Base-by-base conservation (phyloP, 2,329 filamentous ascomycete species). In the Raffaelea ambrosiae region DNA sequence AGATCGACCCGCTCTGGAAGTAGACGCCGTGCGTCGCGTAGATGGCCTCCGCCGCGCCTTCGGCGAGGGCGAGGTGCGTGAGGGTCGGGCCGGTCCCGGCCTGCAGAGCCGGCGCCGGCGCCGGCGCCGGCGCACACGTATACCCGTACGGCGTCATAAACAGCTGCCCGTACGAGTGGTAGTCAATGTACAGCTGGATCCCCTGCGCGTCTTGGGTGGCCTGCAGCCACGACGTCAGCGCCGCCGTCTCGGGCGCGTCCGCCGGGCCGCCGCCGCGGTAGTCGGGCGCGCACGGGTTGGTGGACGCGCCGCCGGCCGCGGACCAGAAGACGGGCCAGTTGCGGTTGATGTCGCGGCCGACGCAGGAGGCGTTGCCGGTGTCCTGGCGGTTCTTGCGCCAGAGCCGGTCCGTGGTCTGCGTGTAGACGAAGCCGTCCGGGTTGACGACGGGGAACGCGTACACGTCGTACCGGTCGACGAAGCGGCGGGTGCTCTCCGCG, bases 401-500 rank as follows among this genome's bases (percentile, higher is more conserved):
- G 46, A 83, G 56, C 16, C 79, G 73, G 57, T 81, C 65, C 5
- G 58, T 69, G 3, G 68, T 75, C 56, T 81, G 77, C 0, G 73
- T 72, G 61, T 75, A 81, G 22, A 76, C 65, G 57, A 83, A 83
- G 23, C 78, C 76, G 48, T 82, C 79, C 0, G 77, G 77, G 57
- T 83, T 83, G 16, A 79, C 76, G 21, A 82, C 63, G 3, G 79
- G 79, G 51, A 83, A 70, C 54, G 85, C 72, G 60, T 81, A 83
- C 54, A 81, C 81, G 62, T 86, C 83, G 58, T 80, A 83, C n/a
- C n/a, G n/a, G n/a, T n/a, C 48, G 69, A 76, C 29, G 29, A 8
- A 8, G 29, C 8, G 29, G 29, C 29, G 14, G 14, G 8, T 8
- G 29, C 29, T 33, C 29, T 14, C 8, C 29, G n/a, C n/a, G n/a